Evolutionary conservation across 2,329 filamentous ascomycete species (phyloP).

Genomic region (Sporothrix inflata): DNA sequence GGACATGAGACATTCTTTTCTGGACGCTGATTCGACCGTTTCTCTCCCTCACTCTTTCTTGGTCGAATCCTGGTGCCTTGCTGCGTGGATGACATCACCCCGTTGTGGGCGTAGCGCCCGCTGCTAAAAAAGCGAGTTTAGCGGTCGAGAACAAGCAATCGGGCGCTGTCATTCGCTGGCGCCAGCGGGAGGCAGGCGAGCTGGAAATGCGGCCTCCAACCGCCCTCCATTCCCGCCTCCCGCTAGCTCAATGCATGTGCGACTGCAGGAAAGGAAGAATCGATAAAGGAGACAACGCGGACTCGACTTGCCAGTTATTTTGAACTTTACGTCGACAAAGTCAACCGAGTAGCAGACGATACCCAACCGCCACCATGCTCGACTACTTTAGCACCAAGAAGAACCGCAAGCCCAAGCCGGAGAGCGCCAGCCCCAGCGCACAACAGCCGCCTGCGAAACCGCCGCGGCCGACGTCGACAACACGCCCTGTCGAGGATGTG

Average conservation of each 20-base stretch:
- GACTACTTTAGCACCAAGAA: constrained; percentile 67
- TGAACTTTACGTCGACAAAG: neutral
- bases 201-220: constrained; percentile 19
- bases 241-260: neutral
- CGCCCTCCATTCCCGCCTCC: neutral
- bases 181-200: constrained; percentile 13
- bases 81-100: constrained; percentile 15
- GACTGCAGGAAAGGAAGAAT: neutral
- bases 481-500: constrained; percentile 9
- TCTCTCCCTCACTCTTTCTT: neutral
- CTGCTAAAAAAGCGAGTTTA: neutral
- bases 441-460: neutral
- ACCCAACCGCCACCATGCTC: constrained; percentile 52
- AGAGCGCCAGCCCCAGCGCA: constrained; percentile 36
- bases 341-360: neutral
- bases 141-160: neutral
- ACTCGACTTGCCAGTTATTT: too few relatives aligned
- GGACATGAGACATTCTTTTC: neutral
- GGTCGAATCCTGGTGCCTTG: constrained; percentile 9
- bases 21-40: neutral
- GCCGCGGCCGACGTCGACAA: neutral
- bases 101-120: constrained; percentile 2
- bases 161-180: neutral
- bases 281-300: neutral
- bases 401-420: constrained; percentile 48